A percentile compares a stretch with the other conserved stretches of the same genome.
phyloP scores from a whole-genome alignment of 352 stramenopile species.

The Pythium plurisporium region DNA sequence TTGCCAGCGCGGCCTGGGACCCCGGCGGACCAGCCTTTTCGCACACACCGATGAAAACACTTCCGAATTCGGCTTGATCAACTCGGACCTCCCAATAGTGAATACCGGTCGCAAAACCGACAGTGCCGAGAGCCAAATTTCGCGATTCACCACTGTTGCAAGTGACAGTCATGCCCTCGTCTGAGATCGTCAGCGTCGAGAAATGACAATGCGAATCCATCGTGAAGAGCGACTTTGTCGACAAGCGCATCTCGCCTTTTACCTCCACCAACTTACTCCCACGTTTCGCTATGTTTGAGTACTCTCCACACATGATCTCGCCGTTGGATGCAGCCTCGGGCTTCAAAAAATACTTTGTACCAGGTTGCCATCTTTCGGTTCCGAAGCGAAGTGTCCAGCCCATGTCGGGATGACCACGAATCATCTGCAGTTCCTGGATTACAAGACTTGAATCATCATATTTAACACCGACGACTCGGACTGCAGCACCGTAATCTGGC shows the following conservation, averaged over 20 bases:
- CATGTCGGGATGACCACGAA: conserved; percentile 80
- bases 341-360: conserved; percentile 74
- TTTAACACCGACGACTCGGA: conserved; percentile 56
- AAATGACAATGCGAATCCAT: conserved; percentile 81
- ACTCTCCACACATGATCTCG: conserved; percentile 44
- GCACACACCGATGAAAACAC: conserved; percentile 96
- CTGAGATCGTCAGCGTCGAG: conserved; percentile 69
- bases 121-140: conserved; percentile 78
- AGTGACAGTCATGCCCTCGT: conserved; percentile 74
- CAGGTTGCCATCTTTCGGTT: conserved; percentile 81
- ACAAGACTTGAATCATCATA: conserved; percentile 56
- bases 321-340: conserved; percentile 4
- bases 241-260: conserved; percentile 53
- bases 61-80: conserved; percentile 97
- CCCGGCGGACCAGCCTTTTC: conserved; percentile 82
- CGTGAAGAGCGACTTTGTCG: conserved; percentile 77
- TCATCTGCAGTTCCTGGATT: conserved; percentile 78
- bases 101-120: conserved; percentile 88
- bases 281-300: conserved; percentile 46
- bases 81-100: conserved; percentile 98
- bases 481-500: conserved; percentile 75
- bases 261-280: conserved; percentile 64
- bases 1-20: conserved; percentile 73
- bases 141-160: conserved; percentile 82
- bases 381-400: conserved; percentile 86